Conservation (phyloP, 306 rosid genomes). For the Abrus precatorius region DNA sequence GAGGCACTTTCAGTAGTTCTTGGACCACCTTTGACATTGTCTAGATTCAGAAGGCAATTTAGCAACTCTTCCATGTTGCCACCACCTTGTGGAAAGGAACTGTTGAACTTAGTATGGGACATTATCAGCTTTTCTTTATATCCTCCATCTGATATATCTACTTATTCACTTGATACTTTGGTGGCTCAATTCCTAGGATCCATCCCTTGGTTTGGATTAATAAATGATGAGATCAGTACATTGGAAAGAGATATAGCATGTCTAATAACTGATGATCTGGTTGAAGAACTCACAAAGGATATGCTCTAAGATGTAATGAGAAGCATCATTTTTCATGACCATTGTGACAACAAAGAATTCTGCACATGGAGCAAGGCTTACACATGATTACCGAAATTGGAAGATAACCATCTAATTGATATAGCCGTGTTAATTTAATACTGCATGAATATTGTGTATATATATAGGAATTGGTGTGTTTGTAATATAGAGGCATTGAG, state of each 20-base stretch:
- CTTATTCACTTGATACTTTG: constrained; percentile 69
- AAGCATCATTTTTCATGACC: constrained; percentile 40
- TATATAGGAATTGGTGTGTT: constrained; percentile 48
- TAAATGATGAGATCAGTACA: constrained; percentile 61
- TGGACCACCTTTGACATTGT: constrained; percentile 62
- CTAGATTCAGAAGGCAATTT: constrained; percentile 67
- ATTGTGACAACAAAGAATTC: constrained; percentile 36
- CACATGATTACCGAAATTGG: constrained; percentile 46
- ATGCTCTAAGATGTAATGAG: constrained; percentile 52
- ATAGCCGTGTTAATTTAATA: constrained; percentile 45
- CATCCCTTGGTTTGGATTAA: constrained; percentile 65
- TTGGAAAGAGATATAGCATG: constrained; percentile 74
- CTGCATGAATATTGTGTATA: constrained; percentile 53
- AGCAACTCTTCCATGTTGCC: constrained; percentile 54
- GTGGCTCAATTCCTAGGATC: constrained; percentile 70
- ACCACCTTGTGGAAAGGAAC: constrained; percentile 70
- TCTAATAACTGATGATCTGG: constrained; percentile 72
- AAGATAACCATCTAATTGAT: constrained; percentile 54
- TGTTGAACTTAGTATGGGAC: constrained; percentile 76
- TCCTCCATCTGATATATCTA: constrained; percentile 58
- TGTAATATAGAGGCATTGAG: constrained; percentile 50
- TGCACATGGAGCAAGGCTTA: constrained; percentile 49
- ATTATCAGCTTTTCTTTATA: constrained; percentile 54
- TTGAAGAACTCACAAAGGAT: constrained; percentile 77
- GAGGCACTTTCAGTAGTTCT: constrained; percentile 79